Percentiles rank a stretch among this genome's conserved stretches.
Evolutionary conservation across 2,329 filamentous ascomycete species (phyloP).

Genomic region (Blastomyces percursus): DNA sequence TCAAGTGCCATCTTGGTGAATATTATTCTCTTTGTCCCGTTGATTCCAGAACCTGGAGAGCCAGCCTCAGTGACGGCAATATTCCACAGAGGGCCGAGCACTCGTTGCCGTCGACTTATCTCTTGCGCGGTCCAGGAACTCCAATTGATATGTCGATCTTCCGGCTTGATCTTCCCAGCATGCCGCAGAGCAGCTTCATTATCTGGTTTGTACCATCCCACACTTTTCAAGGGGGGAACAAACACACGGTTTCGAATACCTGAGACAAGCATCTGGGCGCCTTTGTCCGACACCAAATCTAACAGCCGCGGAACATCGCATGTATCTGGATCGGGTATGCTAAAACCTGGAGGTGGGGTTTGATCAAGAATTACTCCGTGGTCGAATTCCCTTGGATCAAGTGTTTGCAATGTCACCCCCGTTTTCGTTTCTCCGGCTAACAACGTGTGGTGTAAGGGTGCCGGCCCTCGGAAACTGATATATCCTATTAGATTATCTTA

Average conservation of each 20-base stretch:
- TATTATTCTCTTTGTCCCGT: constrained; percentile 28
- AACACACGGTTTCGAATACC: constrained; percentile 55
- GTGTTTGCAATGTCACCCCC: constrained; percentile 77
- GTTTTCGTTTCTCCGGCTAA: constrained; percentile 50
- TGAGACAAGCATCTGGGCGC: constrained; percentile 58
- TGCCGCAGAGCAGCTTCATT: constrained; percentile 33
- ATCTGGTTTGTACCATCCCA: constrained; percentile 20
- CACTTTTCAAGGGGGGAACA: constrained; percentile 46
- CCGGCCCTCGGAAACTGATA: constrained; percentile 64
- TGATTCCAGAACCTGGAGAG: constrained; percentile 7
- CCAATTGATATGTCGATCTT: constrained; percentile 55
- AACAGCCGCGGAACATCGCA: constrained; percentile 43
- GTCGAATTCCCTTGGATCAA: constrained; percentile 68
- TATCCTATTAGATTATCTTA: constrained; percentile 7
- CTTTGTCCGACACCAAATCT: constrained; percentile 49
- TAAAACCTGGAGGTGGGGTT: constrained; percentile 46
- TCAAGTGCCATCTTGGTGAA: constrained; percentile 13
- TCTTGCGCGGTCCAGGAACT: constrained; percentile 41
- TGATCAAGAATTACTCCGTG: constrained; percentile 65
- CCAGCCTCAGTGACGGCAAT: constrained; percentile 18
- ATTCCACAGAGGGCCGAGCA: constrained; percentile 59
- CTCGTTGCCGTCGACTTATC: constrained; percentile 46
- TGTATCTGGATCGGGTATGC: constrained; percentile 37
- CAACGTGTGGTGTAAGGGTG: constrained; percentile 77
- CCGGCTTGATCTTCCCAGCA: constrained; percentile 62